phyloP scores from a whole-genome alignment of 2,329 filamentous ascomycete genomes.

The Fusarium subtropicale region DNA sequence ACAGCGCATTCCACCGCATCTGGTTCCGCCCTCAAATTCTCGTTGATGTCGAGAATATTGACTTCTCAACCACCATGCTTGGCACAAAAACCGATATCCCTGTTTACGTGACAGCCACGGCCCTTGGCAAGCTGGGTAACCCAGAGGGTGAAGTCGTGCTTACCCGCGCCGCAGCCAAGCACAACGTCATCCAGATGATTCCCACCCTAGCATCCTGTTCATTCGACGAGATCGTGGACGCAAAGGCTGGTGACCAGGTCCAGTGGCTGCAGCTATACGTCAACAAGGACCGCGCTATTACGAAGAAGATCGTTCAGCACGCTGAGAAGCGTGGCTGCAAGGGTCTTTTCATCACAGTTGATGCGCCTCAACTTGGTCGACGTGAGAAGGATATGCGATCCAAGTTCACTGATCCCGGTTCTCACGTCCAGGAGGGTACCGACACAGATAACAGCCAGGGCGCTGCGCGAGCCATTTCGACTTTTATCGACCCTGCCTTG shows the following conservation, averaged over 20 bases:
- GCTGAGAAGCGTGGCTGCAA: constrained; percentile 93
- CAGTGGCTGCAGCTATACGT: constrained; percentile 99
- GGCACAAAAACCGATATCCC: constrained; percentile 85
- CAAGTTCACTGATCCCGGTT: constrained; percentile 88
- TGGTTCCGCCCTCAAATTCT: constrained; percentile 94
- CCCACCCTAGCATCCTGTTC: constrained; percentile 96
- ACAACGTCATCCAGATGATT: constrained; percentile 98
- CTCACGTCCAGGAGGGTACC: constrained; percentile 81
- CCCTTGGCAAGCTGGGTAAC: constrained; percentile 93
- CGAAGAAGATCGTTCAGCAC: constrained; percentile 88
- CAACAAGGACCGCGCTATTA: constrained; percentile 94
- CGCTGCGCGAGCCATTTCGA: constrained; percentile 92
- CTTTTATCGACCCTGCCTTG: constrained; percentile 94
- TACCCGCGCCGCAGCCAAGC: constrained; percentile 83
- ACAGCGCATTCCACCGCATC: constrained; percentile 95
- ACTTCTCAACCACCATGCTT: constrained; percentile 93
- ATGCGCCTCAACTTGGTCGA: constrained; percentile 93
- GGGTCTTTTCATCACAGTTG: constrained; percentile 97
- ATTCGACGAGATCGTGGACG: constrained; percentile 97
- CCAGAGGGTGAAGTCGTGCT: constrained; percentile 94
- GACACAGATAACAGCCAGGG: constrained; percentile 89
- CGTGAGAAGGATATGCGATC: constrained; percentile 98
- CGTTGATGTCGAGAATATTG: constrained; percentile 87
- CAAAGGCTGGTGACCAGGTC: constrained; percentile 78
- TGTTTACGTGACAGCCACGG: constrained; percentile 97